Base-by-base conservation (phyloP, 495 filamentous ascomycete species). In the Penicillium desertorum region DNA sequence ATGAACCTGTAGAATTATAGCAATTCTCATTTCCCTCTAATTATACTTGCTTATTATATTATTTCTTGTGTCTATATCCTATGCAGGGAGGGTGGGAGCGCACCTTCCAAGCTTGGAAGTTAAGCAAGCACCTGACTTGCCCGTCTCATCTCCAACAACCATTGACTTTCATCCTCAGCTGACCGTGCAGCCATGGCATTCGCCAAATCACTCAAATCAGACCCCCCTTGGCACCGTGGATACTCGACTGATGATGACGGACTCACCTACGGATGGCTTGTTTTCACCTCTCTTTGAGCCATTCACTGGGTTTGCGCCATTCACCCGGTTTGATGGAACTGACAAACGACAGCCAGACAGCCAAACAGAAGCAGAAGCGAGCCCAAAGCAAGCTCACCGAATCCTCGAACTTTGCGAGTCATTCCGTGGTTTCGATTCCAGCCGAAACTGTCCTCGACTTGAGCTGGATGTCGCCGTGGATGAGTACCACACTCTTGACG, bases 1-100 rank as follows among this genome's bases (percentile, higher is more conserved):
- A 64, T 68, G 56, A 74, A 71, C 64, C 30, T 77, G 75, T 76
- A 77, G 71, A 76, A 77, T 72, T 73, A 76, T 68, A 75, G 58
- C 69, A 69, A 70, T 69, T 72, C 62, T 70, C 27, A 45, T 60
- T 64, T 61, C 61, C 62, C 59, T 50, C 64, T 56, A 49, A 50
- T 45, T 56, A 42, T 56, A 59, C 56, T 39, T 55, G 52, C 41
- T 54, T 41, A n/a, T 32, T 22, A 29, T 20, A 48, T 48, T 8
- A 22, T 46, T 29, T 30, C n/a, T 47, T 30, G 29, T 32, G 17
- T 32, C 27, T 48, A 32, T 4, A 34, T 32, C 41, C 52, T 65
- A 59, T 8, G 11, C 7, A 25, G 42, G 25, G 32, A n/a, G 32
- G 39, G 30, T 32, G 39, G 39, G 32, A 29, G 4, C 29, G 45